Conservation (phyloP, 2,329 filamentous ascomycete genomes). For the Penicillium sp. region DNA sequence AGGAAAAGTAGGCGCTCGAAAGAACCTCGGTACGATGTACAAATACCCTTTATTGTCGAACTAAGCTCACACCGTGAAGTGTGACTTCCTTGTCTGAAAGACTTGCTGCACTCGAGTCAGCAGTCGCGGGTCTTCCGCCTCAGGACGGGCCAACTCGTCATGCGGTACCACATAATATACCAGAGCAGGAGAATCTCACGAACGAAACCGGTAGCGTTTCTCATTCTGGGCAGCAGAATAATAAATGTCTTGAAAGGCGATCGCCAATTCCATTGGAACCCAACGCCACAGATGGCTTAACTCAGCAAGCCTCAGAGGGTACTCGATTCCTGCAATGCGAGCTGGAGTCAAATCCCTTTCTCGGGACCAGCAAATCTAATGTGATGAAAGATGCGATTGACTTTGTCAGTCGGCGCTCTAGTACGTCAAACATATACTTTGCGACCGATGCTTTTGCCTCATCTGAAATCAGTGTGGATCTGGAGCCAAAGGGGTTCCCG, state of each 20-base stretch:
- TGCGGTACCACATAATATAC: neutral
- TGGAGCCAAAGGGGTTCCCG: neutral
- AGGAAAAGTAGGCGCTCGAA: slow-evolving; percentile 4
- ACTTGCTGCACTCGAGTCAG: neutral
- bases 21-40: neutral
- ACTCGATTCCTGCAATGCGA: neutral
- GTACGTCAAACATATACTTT: neutral
- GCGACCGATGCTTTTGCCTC: neutral
- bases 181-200: neutral
- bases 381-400: neutral
- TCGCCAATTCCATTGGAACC: neutral
- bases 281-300: neutral
- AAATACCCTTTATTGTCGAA: neutral
- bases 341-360: neutral
- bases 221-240: neutral
- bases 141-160: neutral
- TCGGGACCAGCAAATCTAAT: neutral
- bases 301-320: neutral
- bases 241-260: neutral
- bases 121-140: neutral
- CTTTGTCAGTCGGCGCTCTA: neutral
- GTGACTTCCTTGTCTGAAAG: neutral
- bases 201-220: neutral
- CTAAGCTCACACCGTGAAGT: neutral
- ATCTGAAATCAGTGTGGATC: neutral